Evolutionary conservation across 1,284 basidiomycete genomes (phyloP).

Genomic region (Coniophora puteana): DNA sequence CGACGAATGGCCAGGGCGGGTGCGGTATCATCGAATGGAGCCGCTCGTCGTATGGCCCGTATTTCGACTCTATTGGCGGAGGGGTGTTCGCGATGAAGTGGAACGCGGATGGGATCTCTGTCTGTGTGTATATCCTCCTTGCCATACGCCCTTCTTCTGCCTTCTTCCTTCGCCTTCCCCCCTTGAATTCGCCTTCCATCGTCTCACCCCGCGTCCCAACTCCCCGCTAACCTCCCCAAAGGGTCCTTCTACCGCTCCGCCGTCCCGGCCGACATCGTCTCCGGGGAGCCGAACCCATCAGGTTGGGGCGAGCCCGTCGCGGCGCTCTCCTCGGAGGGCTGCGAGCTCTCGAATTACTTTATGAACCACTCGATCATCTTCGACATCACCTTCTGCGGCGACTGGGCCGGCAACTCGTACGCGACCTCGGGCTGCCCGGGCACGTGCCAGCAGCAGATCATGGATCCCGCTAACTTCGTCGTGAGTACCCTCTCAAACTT

Average conservation of each 20-base stretch:
- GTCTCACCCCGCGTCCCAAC: constrained; percentile 2
- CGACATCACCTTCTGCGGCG: constrained; percentile 81
- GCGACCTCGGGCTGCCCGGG: constrained; percentile 71
- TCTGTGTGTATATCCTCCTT: constrained; percentile 39
- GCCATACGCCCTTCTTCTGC: neutral
- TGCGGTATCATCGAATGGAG: constrained; percentile 60
- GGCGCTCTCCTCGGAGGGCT: constrained; percentile 36
- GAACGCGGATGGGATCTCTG: constrained; percentile 50
- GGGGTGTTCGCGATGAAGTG: constrained; percentile 65
- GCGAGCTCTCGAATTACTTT: constrained; percentile 50
- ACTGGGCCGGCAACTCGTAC: constrained; percentile 81
- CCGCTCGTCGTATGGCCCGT: constrained; percentile 52
- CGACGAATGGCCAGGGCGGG: constrained; percentile 42
- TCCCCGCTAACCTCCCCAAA: too few species aligned
- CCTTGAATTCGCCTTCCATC: constrained; percentile 5
- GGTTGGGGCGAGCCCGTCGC: constrained; percentile 54
- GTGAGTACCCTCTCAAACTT: constrained; percentile 32
- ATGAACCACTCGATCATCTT: constrained; percentile 64
- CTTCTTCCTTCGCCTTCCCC: constrained; percentile 5
- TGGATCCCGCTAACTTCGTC: constrained; percentile 67
- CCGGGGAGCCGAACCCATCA: constrained; percentile 39
- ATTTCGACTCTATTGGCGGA: constrained; percentile 53
- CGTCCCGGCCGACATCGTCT: constrained; percentile 49
- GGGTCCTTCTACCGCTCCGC: constrained; percentile 60
- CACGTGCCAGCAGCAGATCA: constrained; percentile 59